A percentile compares a stretch with the other conserved stretches of the same genome.
Evolutionary conservation across 805 yeast species (phyloP).

Genomic region (Candida cerambycidarum): DNA sequence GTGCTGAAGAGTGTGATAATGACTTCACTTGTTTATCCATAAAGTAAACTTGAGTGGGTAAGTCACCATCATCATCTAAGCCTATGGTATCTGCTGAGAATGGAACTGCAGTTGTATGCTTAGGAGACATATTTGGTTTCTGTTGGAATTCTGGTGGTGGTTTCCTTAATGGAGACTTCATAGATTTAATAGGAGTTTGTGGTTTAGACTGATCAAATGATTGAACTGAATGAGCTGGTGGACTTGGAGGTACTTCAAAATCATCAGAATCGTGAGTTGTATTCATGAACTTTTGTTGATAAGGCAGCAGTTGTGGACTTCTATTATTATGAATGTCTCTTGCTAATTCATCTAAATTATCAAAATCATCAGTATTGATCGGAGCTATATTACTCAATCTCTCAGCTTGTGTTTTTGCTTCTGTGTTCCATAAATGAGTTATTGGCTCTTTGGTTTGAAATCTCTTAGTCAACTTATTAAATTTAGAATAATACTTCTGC

Average conservation of each 20-base stretch:
- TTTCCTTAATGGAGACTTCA: constrained; percentile 19
- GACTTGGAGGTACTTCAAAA: constrained; percentile 13
- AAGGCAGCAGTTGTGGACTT: constrained; percentile 4
- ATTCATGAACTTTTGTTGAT: background rate
- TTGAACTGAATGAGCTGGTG: constrained; percentile 15
- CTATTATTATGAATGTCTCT: constrained; percentile 14
- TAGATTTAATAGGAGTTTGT: constrained; percentile 1
- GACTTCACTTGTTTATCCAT: constrained; percentile 36
- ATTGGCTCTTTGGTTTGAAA: constrained; percentile 38
- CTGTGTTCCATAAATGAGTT: constrained; percentile 16
- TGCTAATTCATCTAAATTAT: constrained; percentile 15
- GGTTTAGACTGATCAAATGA: background rate
- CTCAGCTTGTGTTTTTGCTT: constrained; percentile 10
- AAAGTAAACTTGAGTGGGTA: constrained; percentile 38
- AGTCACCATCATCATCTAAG: constrained; percentile 20
- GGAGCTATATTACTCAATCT: constrained; percentile 10
- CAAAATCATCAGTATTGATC: constrained; percentile 15
- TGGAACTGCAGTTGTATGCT: constrained; percentile 26
- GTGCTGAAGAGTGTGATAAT: constrained; percentile 21
- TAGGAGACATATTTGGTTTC: background rate
- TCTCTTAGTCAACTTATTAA: constrained; percentile 31
- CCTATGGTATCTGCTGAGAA: constrained; percentile 46
- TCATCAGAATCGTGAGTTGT: background rate
- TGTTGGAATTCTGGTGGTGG: constrained; percentile 20
- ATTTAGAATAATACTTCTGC: constrained; percentile 25